Base-by-base conservation (phyloP, 1,284 basidiomycete species). In the Gymnopus androsaceus region DNA sequence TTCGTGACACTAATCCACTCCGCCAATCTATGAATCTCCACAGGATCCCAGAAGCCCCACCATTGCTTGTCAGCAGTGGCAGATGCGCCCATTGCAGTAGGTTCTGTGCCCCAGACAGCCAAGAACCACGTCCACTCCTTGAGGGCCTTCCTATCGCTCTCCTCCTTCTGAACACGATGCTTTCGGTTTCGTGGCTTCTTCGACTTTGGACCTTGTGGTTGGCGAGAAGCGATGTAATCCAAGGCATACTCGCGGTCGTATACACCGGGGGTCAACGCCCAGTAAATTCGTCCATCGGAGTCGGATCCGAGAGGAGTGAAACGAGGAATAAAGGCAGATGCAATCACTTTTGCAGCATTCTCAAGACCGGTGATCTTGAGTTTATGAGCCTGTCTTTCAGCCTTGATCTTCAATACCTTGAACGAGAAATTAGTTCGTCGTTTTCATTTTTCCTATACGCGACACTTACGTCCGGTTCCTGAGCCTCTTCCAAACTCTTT, bases 1-100 rank as follows among this genome's bases (percentile, higher is more conserved):
- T 77, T 73, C 63, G 78, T 80, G 61, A 76, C 73, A 23, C 76
- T 72, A 31, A 89, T 69, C 86, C 87, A 90, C 45, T 82, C 76
- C 2, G 83, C 82, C n/a, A 90, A 69, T 64, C 81, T 85, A 52
- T 67, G 65, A 55, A 91, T 83, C 58, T 90, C 85, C 38, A 72
- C 71, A 1, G 84, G 81, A 7, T 88, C 75, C 72, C 76, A 80
- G 69, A 90, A 85, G n/a, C 79, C 84, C 84, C 87, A 90, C 88
- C 88, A 91, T 19, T 69, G 44, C 4, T 33, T 31, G 0, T 65
- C 64, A 21, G 64, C 61, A 7, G 63, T 67, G 5, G 63, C 65
- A 6, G 68, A 67, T 41, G 1, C 3, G 25, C 17, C 37, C 31
- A 11, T 37, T 44, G 3, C 19, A 15, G 6, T 27, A 8, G 84